Conservation (phyloP, 163 green algal species). For the Scenedesmus sp. region DNA sequence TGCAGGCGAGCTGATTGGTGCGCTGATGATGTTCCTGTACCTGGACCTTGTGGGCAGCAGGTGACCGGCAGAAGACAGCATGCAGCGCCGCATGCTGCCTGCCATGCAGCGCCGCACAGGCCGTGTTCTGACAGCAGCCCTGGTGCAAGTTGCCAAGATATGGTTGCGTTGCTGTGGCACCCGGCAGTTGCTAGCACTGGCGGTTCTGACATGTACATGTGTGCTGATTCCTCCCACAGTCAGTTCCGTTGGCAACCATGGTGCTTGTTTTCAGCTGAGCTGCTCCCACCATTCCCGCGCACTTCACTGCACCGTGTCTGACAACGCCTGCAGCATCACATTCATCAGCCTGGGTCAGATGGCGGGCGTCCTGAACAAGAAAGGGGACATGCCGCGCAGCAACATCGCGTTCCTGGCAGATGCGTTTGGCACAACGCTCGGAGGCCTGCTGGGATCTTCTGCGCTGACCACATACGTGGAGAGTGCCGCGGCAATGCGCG, state of each 20-base stretch:
- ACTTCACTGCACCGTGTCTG: neutral
- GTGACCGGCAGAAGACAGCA: neutral
- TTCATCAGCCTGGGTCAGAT: slow-evolving; percentile 67
- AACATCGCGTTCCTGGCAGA: slow-evolving; percentile 75
- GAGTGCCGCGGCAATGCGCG: slow-evolving; percentile 59
- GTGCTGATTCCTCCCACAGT: no score
- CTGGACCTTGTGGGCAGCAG: slow-evolving; percentile 68
- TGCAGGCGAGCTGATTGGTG: slow-evolving; percentile 58
- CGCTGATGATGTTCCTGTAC: slow-evolving; percentile 74
- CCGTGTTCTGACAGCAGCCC: no score
- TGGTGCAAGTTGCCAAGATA: no score
- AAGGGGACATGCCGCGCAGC: slow-evolving; percentile 64
- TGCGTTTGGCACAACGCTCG: slow-evolving; percentile 63
- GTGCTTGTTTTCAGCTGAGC: no score
- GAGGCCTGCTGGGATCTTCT: slow-evolving; percentile 62
- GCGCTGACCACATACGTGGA: slow-evolving; percentile 73
- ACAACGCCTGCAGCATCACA: neutral
- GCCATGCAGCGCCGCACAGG: no score
- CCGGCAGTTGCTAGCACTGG: no score
- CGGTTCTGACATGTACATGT: no score
- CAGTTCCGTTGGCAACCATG: no score
- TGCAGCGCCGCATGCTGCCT: neutral
- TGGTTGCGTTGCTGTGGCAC: no score
- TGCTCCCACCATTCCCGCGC: no score
- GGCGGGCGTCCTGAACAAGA: slow-evolving; percentile 72